These are phyloP conservation scores for Yamadazyma taylorii DNA, from an alignment of 1,139 yeast genomes.

Conservation along the genomic window DNA sequence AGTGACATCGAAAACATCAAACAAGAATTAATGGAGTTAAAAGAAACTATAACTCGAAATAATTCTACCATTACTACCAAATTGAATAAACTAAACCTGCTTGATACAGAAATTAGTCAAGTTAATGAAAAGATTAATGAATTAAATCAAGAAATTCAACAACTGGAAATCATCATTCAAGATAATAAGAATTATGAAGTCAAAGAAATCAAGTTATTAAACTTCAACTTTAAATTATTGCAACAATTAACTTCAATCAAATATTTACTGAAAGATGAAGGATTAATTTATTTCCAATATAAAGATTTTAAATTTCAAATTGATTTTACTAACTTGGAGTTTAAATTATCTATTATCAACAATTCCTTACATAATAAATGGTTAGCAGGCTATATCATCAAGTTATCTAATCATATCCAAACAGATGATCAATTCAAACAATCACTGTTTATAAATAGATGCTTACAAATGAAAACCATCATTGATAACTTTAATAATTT, in stretches of 20 bases:
- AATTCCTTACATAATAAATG: slow-evolving; percentile 13
- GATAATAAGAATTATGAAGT: slow-evolving; percentile 24
- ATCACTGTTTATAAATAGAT: slow-evolving; percentile 10
- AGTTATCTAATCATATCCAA: slow-evolving; percentile 3
- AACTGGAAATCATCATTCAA: slow-evolving; percentile 18
- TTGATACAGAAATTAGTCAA: slow-evolving; percentile 16
- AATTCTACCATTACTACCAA: slow-evolving; percentile 11
- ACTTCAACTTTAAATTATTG: slow-evolving; percentile 23
- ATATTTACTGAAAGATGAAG: slow-evolving; percentile 15
- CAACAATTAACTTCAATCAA: slow-evolving; percentile 24
- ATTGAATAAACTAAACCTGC: slow-evolving; percentile 12
- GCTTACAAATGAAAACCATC: slow-evolving; percentile 18
- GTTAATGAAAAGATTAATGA: slow-evolving; percentile 18
- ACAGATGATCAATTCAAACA: background rate
- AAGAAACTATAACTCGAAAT: slow-evolving; percentile 17
- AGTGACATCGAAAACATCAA: slow-evolving; percentile 17
- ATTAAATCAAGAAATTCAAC: slow-evolving; percentile 17
- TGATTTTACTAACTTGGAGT: slow-evolving; percentile 4
- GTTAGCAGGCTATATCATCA: slow-evolving; percentile 7
- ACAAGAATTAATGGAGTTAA: slow-evolving; percentile 7
- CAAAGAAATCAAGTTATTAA: slow-evolving; percentile 25
- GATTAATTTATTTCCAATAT: slow-evolving; percentile 11
- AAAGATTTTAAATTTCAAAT: slow-evolving; percentile 11
- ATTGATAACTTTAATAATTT: slow-evolving; percentile 19
- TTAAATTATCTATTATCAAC: slow-evolving; percentile 3